Conservation (phyloP, 2,329 filamentous ascomycete genomes). For the Fusarium tanahbumbuense region DNA sequence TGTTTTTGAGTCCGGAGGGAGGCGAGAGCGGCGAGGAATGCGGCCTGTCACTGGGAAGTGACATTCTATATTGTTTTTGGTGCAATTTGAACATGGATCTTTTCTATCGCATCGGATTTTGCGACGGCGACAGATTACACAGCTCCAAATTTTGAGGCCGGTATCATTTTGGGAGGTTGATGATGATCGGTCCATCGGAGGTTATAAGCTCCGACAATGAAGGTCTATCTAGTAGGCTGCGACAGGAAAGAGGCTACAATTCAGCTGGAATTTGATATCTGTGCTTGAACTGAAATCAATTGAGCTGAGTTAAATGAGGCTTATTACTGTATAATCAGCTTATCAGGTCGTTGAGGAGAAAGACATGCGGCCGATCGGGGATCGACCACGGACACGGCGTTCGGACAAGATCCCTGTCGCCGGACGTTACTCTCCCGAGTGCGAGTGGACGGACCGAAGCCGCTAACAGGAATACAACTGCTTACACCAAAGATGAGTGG, state of each 20-base stretch:
- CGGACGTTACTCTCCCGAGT: constrained; percentile 7
- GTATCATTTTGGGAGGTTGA: constrained; percentile 10
- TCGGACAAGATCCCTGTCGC: constrained; percentile 43
- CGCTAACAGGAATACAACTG: constrained; percentile 25
- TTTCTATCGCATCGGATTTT: constrained; percentile 49
- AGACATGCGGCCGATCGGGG: constrained; percentile 19
- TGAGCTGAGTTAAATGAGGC: neutral
- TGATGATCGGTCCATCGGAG: constrained; percentile 35
- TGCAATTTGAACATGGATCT: constrained; percentile 48
- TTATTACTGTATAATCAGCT: neutral
- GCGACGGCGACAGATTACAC: constrained; percentile 48
- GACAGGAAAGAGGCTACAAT: neutral
- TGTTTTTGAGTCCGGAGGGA: constrained; percentile 28
- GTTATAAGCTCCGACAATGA: constrained; percentile 23
- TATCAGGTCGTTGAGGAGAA: neutral
- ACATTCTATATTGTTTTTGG: constrained; percentile 45
- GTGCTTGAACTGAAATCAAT: neutral
- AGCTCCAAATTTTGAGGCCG: constrained; percentile 49
- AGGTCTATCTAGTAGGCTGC: neutral
- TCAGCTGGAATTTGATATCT: neutral
- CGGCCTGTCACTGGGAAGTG: constrained; percentile 50
- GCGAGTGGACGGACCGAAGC: neutral
- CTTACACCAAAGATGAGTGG: rapidly evolving
- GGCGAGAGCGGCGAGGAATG: constrained; percentile 43
- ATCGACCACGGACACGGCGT: constrained; percentile 47